phyloP scores from a whole-genome alignment of 2,329 filamentous ascomycete species.

The Microdochium nivale region DNA sequence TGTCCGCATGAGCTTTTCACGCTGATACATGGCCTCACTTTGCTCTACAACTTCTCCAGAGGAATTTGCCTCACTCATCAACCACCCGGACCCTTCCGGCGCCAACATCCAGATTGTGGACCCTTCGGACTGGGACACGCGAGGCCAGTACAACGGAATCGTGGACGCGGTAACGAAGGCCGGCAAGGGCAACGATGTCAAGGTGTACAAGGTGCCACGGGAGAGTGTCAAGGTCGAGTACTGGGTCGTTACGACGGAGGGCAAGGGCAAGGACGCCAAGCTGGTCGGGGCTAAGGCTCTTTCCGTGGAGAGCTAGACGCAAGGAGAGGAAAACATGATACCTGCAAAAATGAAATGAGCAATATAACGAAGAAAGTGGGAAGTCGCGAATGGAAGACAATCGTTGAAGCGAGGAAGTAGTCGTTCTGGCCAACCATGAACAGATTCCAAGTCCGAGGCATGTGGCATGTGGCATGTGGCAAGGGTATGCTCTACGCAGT shows the following conservation, averaged over 20 bases:
- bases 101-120: slow-evolving; percentile 58
- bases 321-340: not conserved
- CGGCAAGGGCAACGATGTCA: slow-evolving; percentile 56
- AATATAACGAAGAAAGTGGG: no score
- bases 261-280: slow-evolving; percentile 43
- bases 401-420: no score
- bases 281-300: slow-evolving; percentile 73
- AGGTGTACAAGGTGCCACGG: slow-evolving; percentile 63
- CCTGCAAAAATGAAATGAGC: not conserved
- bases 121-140: slow-evolving; percentile 63
- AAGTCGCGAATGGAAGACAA: no score
- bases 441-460: not conserved
- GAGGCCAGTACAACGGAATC: slow-evolving; percentile 60
- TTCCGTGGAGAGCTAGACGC: slow-evolving; percentile 58
- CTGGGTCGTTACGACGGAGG: slow-evolving; percentile 63
- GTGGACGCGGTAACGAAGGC: slow-evolving; percentile 61
- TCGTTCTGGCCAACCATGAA: no score
- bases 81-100: slow-evolving; percentile 41
- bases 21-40: not conserved
- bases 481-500: no score
- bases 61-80: slow-evolving; percentile 61
- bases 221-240: slow-evolving; percentile 64
- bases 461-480: no score
- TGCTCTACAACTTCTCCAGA: slow-evolving; percentile 30
- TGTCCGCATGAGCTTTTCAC: not conserved